Percentiles rank a stretch among this genome's conserved stretches.
Evolutionary conservation across 192 early-diverging fungal species (phyloP).

Genomic region (Coemansia sp.): DNA sequence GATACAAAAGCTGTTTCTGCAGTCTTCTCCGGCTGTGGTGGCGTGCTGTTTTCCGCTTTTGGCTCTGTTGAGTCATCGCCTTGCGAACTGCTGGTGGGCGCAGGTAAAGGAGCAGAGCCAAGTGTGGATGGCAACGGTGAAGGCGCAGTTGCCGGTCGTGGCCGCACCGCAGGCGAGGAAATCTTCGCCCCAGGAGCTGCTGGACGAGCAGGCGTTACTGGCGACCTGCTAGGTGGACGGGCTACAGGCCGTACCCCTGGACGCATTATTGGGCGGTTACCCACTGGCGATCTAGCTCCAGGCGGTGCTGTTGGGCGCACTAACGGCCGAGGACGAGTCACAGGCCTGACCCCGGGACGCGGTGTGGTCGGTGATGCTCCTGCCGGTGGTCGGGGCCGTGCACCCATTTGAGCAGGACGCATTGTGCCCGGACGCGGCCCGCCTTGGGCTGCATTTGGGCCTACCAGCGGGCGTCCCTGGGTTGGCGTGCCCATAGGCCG

Average conservation of each 20-base stretch:
- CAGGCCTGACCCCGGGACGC: constrained; percentile 27
- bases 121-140: not conserved
- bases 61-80: not conserved
- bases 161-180: not conserved
- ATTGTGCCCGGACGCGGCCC: constrained; percentile 1
- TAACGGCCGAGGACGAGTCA: constrained; percentile 17
- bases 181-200: constrained; percentile 7
- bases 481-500: constrained; percentile 6
- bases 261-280: constrained; percentile 18
- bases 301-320: constrained; percentile 16
- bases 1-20: not conserved
- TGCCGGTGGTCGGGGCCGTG: constrained; percentile 26
- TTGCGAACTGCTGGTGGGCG: too few relatives aligned
- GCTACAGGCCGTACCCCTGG: constrained; percentile 15
- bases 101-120: not conserved
- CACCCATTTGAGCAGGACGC: constrained; percentile 3
- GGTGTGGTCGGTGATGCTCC: not conserved
- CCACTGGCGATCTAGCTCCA: constrained; percentile 6
- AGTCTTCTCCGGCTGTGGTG: not conserved
- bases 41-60: not conserved
- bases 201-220: constrained; percentile 2
- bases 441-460: not conserved
- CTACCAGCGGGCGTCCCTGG: not conserved
- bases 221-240: constrained; percentile 12
- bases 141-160: not conserved